Evolutionary conservation across 2,329 filamentous ascomycete species (phyloP), one percentile per base, ranked within the genome.

Genomic region (Paradendryphiella salina): DNA sequence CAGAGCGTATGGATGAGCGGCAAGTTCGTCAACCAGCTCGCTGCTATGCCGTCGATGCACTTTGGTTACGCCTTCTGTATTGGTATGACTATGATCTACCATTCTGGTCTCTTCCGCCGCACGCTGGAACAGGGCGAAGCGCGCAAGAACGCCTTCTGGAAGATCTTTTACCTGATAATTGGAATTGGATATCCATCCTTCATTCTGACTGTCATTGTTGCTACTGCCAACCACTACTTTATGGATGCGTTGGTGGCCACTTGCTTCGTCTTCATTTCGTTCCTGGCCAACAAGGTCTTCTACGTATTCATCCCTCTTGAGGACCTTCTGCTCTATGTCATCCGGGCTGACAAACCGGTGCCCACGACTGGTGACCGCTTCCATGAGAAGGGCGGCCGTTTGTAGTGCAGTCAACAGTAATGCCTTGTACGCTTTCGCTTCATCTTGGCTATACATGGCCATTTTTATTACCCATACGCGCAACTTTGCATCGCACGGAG

Each of bases 211-310:
- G 80, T 79, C 23, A 85, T 86, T 52, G 79, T 86, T 21, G 79
- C 82, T 13, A 85, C 83, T 0, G 83, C 82, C 28, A 86, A 86
- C 60, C 83, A 83, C 63, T 87, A 82, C 67, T 82, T 77, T 71
- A 72, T 83, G 50, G 81, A 83, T 61, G 80, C 80, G 0, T 62
- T 77, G 13, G 75, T 80, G 5, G 80, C 80, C 10, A 76, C 76
- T 1, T 69, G 75, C 50, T 79, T 78, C 15, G 79, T 80, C 3
- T 67, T 73, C 4, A 39, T 81, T 10, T 75, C 76, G 2, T 82
- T 80, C 56, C 38, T 73, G 4, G 73, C 73, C 56, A 83, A 83
- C 63, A 73, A 75, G 47, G 57, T 82, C 17, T 80, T 80, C 64
- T 72, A 78, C 40, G 70, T 79, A 8, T 72, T 83, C 10, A 66